phyloP scores from a whole-genome alignment of 1,139 yeast species.

The Pichia sp. region DNA sequence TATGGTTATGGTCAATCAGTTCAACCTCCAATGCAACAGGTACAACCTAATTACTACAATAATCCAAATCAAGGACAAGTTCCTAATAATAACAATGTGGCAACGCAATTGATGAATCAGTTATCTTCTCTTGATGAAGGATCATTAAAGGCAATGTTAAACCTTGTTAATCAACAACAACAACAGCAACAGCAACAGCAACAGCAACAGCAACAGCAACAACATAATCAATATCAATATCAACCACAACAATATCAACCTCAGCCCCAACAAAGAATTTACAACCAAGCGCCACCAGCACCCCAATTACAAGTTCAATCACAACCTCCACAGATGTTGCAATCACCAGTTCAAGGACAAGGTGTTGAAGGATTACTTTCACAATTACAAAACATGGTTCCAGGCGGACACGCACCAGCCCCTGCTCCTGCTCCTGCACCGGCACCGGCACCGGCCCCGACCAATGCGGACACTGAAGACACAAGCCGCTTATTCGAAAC shows the following conservation, averaged over 20 bases:
- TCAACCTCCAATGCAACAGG: background rate
- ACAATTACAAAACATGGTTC: constrained; percentile 7
- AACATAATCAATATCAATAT: constrained; percentile 14
- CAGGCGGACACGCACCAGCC: constrained; percentile 1
- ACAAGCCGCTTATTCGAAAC: constrained; percentile 30
- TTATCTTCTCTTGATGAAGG: constrained; percentile 22
- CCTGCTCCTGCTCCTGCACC: background rate
- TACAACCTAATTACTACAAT: background rate
- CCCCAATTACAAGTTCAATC: no score
- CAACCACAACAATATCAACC: constrained; percentile 18
- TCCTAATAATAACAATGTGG: constrained; percentile 20
- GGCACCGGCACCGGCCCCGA: constrained; percentile 8
- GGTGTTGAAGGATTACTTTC: constrained; percentile 8
- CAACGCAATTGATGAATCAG: constrained; percentile 30
- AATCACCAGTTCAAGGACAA: background rate
- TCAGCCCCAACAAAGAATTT: constrained; percentile 13
- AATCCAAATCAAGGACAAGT: background rate
- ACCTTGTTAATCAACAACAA: constrained; percentile 16
- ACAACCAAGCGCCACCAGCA: constrained; percentile 5
- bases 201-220: constrained; percentile 11
- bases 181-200: constrained; percentile 18
- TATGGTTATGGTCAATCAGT: background rate
- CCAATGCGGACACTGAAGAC: no score
- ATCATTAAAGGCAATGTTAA: constrained; percentile 15
- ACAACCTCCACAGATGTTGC: background rate